Evolutionary conservation across 768 basidiomycete species (phyloP), one percentile per base, ranked within the genome.

Genomic region (Rhizopogon salebrosus): DNA sequence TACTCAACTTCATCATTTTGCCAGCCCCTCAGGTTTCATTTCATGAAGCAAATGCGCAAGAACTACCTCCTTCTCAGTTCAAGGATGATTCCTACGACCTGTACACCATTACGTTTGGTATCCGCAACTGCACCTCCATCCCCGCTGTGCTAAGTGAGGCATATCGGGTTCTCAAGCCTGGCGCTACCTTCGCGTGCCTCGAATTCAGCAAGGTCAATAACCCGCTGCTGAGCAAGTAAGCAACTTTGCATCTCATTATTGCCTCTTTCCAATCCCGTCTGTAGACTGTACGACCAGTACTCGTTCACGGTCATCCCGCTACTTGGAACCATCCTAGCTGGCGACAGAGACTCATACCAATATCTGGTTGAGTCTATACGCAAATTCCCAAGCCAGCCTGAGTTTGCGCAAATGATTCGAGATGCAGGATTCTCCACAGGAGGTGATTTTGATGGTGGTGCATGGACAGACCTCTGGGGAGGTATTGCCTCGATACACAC

Each of bases 91-190:
- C 90, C 16, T 92, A 95, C 58, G 94, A 99, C 72, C 74, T 98
- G 16, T 99, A 99, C 73, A 99, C 97, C 24, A 98, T 99, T 67
- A 93, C 97, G 0, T 99, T 99, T 61, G 95, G 97, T 23, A 98
- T 98, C 60, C 81, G 97, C 36, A 99, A 99, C 65, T 95, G 92
- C 73, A 99, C 97, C 16, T 91, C 90, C 43, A 82, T 98, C 53
- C 87, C 89, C 1, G 85, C 82, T 22, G 97, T 93, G 14, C 74
- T 99, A 41, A 77, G 78, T 53, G 93, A 98, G 67, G 97, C 97
- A 2, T 74, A 95, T 69, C 82, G 97, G 22, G 94, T 98, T 13
- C 80, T 99, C 31, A 98, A 95, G 67, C 97, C 97, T 0, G 97
- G 97, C 53, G 97, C 93, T 46, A 89, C 82, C 9, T 95, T 99